Evolutionary conservation across 805 yeast genomes (phyloP).

Genomic region (Barnettozyma populi): DNA sequence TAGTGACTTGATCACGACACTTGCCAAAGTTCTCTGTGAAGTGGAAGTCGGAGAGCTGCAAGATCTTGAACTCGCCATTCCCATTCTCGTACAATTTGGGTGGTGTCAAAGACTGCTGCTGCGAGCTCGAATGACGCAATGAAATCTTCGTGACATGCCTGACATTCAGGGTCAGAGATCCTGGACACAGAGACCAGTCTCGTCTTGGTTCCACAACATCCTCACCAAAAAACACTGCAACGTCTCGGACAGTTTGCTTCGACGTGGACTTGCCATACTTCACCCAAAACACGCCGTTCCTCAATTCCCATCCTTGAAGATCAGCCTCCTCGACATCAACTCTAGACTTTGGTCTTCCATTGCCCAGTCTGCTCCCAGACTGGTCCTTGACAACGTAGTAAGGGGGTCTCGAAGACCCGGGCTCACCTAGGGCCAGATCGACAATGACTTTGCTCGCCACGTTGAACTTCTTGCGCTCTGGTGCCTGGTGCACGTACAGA

Average conservation of each 20-base stretch:
- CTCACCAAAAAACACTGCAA: slow-evolving; percentile 48
- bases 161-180: background rate
- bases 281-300: slow-evolving; percentile 52
- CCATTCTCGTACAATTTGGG: slow-evolving; percentile 20
- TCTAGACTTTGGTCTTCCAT: slow-evolving; percentile 20
- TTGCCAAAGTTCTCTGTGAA: slow-evolving; percentile 53
- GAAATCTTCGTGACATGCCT: background rate
- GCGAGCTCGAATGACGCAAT: background rate
- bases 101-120: background rate
- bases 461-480: slow-evolving; percentile 8
- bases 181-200: slow-evolving; percentile 39
- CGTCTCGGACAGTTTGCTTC: slow-evolving; percentile 35
- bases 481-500: slow-evolving; percentile 24
- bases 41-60: slow-evolving; percentile 66
- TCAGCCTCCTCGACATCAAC: slow-evolving; percentile 15
- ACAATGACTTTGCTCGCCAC: slow-evolving; percentile 29
- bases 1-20: slow-evolving; percentile 38
- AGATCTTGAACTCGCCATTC: slow-evolving; percentile 46
- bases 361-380: background rate
- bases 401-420: slow-evolving; percentile 30
- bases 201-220: slow-evolving; percentile 57
- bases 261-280: slow-evolving; percentile 36
- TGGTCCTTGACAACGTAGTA: slow-evolving; percentile 31
- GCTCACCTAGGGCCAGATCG: slow-evolving; percentile 40
- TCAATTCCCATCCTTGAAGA: slow-evolving; percentile 37